A percentile compares a stretch with the other conserved stretches of the same genome.
phyloP scores from a whole-genome alignment of 2,329 filamentous ascomycete genomes.

The Claviceps paspali region DNA sequence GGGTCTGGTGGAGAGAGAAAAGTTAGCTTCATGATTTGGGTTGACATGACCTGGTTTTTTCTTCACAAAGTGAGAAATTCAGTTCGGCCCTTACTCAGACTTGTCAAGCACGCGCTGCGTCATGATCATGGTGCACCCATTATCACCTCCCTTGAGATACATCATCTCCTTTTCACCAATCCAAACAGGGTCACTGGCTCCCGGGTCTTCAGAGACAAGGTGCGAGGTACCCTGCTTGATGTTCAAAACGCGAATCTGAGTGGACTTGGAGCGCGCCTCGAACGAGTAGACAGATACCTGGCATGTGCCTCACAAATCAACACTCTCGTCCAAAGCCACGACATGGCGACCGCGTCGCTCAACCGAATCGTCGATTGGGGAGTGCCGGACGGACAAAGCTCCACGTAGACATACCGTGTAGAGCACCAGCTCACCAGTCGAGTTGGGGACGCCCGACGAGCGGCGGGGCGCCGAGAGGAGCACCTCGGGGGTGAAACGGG shows the following conservation, averaged over 20 bases:
- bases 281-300: slow-evolving; percentile 67
- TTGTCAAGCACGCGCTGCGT: slow-evolving; percentile 19
- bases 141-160: slow-evolving; percentile 35
- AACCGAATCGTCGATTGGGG: neutral
- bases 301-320: neutral
- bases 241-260: slow-evolving; percentile 57
- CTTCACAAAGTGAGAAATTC: neutral
- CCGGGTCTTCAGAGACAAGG: slow-evolving; percentile 47
- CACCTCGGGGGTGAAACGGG: slow-evolving; percentile 62
- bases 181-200: slow-evolving; percentile 62
- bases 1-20: slow-evolving; percentile 15
- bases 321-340: neutral
- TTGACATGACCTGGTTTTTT: neutral
- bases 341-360: neutral
- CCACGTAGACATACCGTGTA: slow-evolving; percentile 36
- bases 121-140: slow-evolving; percentile 31
- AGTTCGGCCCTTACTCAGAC: slow-evolving; percentile 18
- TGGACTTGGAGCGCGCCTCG: slow-evolving; percentile 50
- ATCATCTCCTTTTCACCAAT: slow-evolving; percentile 49
- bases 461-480: slow-evolving; percentile 62
- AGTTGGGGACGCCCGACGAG: slow-evolving; percentile 54
- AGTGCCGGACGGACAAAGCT: neutral
- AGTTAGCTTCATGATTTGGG: neutral
- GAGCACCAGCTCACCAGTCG: slow-evolving; percentile 45
- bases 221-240: slow-evolving; percentile 49